Conservation (phyloP, 345 rosid genomes). For the Melaleuca alternifolia region DNA sequence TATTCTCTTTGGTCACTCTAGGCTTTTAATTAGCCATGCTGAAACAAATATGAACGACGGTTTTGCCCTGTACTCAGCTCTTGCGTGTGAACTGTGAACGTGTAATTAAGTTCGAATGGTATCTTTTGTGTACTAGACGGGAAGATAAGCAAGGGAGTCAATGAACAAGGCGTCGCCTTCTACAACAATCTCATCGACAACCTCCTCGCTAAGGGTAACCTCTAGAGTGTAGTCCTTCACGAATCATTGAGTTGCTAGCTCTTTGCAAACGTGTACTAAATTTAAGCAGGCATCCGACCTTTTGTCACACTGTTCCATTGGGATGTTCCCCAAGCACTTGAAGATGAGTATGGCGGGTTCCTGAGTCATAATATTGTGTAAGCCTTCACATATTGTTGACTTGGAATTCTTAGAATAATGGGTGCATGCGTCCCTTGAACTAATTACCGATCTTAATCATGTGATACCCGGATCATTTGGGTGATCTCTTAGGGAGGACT, state of each 20-base stretch:
- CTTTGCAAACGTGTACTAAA: neutral
- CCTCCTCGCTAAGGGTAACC: conserved; percentile 27
- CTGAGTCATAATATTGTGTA: conserved; percentile 18
- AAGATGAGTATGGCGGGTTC: conserved; percentile 19
- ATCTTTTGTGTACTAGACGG: conserved; percentile 20
- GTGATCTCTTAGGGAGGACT: conserved; percentile 5
- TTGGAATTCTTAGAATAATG: neutral
- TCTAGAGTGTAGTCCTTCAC: neutral
- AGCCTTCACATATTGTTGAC: neutral
- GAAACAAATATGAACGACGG: too few species aligned
- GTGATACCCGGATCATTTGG: neutral
- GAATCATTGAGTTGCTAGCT: neutral
- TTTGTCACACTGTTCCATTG: conserved; percentile 20
- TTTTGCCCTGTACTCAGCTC: too few species aligned
- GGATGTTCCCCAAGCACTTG: conserved; percentile 24
- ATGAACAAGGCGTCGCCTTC: conserved; percentile 29
- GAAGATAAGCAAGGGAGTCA: conserved; percentile 34
- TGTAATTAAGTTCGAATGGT: neutral
- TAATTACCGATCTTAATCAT: neutral
- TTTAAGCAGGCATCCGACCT: conserved; percentile 15
- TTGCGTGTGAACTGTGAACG: too few species aligned
- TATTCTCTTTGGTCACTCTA: too few species aligned
- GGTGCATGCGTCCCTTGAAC: neutral
- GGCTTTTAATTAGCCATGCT: too few species aligned
- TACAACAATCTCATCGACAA: conserved; percentile 44